phyloP scores from a whole-genome alignment of 371 early-diverging fungal species.

The Fennellomyces sp. region DNA sequence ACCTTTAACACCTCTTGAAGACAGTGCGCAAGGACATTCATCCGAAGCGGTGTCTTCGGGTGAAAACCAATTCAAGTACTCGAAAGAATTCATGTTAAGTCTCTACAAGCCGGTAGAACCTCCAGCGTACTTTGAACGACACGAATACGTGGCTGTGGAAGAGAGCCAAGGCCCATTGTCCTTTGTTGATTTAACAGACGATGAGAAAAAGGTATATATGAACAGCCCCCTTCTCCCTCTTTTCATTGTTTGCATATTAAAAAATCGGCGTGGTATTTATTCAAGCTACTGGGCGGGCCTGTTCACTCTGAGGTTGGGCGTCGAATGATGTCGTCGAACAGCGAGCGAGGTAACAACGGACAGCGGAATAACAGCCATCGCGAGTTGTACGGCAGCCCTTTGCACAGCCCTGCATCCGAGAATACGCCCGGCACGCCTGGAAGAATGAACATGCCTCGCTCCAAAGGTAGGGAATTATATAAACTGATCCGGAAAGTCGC shows the following conservation, averaged over 20 bases:
- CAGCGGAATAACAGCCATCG: slow-evolving; percentile 25
- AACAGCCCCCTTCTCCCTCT: background rate
- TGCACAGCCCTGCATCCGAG: slow-evolving; percentile 44
- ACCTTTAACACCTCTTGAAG: background rate
- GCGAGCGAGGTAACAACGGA: slow-evolving; percentile 17
- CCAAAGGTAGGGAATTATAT: slow-evolving; percentile 17
- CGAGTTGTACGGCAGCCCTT: slow-evolving; percentile 35
- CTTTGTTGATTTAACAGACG: slow-evolving; percentile 61
- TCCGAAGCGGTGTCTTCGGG: slow-evolving; percentile 5
- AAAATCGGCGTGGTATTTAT: background rate
- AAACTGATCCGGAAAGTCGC: background rate
- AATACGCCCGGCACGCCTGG: slow-evolving; percentile 33
- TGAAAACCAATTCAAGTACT: slow-evolving; percentile 68
- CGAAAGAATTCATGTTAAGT: slow-evolving; percentile 81
- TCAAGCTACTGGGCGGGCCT: slow-evolving; percentile 55
- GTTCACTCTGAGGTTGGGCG: slow-evolving; percentile 56
- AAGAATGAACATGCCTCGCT: slow-evolving; percentile 21
- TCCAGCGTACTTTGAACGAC: slow-evolving; percentile 71
- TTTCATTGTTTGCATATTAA: background rate
- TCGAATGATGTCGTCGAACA: slow-evolving; percentile 26
- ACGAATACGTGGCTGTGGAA: slow-evolving; percentile 72
- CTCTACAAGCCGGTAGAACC: slow-evolving; percentile 67
- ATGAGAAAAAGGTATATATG: slow-evolving; percentile 67
- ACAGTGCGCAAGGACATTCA: slow-evolving; percentile 2
- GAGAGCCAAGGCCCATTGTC: slow-evolving; percentile 68